Base-by-base conservation (phyloP, 202 grass and related monocot genomes). In the Zizania palustris region DNA sequence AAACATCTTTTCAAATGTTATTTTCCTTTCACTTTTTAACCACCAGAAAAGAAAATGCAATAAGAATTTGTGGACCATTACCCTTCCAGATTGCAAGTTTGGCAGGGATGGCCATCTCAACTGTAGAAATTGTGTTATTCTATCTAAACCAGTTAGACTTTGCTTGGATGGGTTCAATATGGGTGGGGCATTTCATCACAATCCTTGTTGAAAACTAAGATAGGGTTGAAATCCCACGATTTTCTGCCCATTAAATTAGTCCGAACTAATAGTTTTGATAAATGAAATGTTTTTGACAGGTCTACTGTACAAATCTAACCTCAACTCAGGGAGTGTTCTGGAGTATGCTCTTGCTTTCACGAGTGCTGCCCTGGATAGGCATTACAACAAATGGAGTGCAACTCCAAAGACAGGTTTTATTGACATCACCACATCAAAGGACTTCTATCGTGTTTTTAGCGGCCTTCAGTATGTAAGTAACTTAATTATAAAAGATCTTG, bases 311-410 rank as follows among this genome's bases (percentile, higher is more conserved):
- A 97, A 94, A 75, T 83, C 91, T 60, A 94, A 90, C 72, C 71
- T 94, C 60, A 97, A 88, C 48, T 74, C 89, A 51, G 95, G 91
- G 72, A 97, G 91, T 65, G 91, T 98, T 65, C 71, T 98, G 37
- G 95, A 98, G 85, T 98, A 98, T 86, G 84, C 89, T 69, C 89
- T 98, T 86, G 95, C 95, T 90, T 98, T 98, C 80, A 90, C 89
- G 49, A 98, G 91, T 88, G 95, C 95, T 55, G 89, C 91, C 40
- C 75, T 98, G 71, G 95, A 98, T 85, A 98, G 90, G 86, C 85
- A 98, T 65, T 98, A 98, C 76, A 98, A 80, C 70, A 98, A 98
- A 91, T 98, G 95, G 95, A 98, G 95, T 57, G 91, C 95, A 50
- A 85, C 91, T 78, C 95, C 95, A 72, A 98, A 94, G 80, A 98